phyloP scores from a whole-genome alignment of 768 basidiomycete genomes.

The Tricholoma bakamatsutake region DNA sequence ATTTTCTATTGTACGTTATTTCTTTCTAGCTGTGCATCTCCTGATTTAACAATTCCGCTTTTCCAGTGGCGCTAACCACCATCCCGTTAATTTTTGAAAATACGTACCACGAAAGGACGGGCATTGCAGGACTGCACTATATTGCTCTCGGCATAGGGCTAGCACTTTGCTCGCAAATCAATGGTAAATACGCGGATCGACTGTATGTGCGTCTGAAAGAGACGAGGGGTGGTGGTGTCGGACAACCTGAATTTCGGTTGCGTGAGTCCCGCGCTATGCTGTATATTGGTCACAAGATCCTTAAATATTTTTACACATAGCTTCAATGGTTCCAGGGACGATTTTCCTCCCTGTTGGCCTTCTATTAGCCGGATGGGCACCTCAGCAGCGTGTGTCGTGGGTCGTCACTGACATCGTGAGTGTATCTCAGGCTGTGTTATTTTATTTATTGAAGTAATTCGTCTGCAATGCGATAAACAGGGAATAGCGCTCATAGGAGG shows the following conservation, averaged over 20 bases:
- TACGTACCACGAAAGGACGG: slow-evolving; percentile 47
- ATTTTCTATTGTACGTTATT: slow-evolving; percentile 43
- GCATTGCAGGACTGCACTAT: slow-evolving; percentile 65
- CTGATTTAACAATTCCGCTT: not conserved
- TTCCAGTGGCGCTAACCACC: slow-evolving; percentile 58
- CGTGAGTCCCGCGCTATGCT: slow-evolving; percentile 26
- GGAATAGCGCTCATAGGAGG: slow-evolving; percentile 53
- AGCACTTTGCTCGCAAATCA: slow-evolving; percentile 42
- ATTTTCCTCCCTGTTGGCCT: slow-evolving; percentile 61
- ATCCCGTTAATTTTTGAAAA: slow-evolving; percentile 53
- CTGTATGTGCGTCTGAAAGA: slow-evolving; percentile 45
- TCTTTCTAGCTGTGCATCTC: not conserved
- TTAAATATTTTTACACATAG: slow-evolving; percentile 23
- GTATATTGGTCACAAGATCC: not conserved
- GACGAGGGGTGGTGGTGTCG: slow-evolving; percentile 39
- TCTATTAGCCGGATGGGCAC: slow-evolving; percentile 67
- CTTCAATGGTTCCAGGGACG: slow-evolving; percentile 53
- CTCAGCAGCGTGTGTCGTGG: slow-evolving; percentile 56
- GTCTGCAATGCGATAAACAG: slow-evolving; percentile 22
- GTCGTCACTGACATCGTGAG: slow-evolving; percentile 63
- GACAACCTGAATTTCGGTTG: slow-evolving; percentile 45
- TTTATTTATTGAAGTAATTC: not conserved
- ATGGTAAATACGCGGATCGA: slow-evolving; percentile 51
- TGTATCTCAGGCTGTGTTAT: not conserved
- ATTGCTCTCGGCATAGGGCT: slow-evolving; percentile 67